phyloP scores from a whole-genome alignment of 78 protist species.

The Dictyostelium capitatum region DNA sequence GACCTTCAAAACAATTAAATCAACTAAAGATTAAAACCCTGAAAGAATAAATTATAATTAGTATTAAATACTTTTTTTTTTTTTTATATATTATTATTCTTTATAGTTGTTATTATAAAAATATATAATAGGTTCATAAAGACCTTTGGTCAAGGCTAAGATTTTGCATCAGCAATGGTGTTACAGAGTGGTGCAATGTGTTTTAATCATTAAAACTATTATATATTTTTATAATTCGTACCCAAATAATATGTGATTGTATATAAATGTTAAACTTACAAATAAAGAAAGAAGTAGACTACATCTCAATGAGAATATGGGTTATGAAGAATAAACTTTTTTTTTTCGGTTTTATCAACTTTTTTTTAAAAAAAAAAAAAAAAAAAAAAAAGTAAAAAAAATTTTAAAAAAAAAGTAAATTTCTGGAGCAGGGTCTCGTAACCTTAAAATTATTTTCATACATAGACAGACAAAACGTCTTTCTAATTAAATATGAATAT shows the following conservation, averaged over 20 bases:
- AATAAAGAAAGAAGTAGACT: neutral
- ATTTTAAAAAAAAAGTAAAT: neutral
- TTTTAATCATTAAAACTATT: conserved; percentile 4
- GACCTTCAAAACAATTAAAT: neutral
- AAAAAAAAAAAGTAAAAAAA: neutral
- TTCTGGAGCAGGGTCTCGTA: no score
- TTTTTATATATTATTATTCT: neutral
- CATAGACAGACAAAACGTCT: no score
- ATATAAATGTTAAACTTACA: neutral
- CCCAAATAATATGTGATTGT: no score
- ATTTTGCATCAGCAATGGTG: conserved; percentile 13
- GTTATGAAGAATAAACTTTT: neutral
- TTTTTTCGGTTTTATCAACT: neutral
- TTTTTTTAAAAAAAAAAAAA: neutral
- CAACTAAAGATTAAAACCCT: neutral
- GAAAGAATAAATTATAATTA: neutral
- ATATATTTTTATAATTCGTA: neutral
- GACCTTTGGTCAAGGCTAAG: conserved; percentile 22
- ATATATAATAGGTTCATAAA: neutral
- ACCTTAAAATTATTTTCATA: no score
- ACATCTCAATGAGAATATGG: neutral
- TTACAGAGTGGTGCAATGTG: conserved; percentile 32
- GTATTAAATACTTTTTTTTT: neutral
- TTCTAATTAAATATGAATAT: no score
- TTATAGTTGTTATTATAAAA: neutral